phyloP scores from a whole-genome alignment of 352 stramenopile genomes.

The Phytophthora meadii region DNA sequence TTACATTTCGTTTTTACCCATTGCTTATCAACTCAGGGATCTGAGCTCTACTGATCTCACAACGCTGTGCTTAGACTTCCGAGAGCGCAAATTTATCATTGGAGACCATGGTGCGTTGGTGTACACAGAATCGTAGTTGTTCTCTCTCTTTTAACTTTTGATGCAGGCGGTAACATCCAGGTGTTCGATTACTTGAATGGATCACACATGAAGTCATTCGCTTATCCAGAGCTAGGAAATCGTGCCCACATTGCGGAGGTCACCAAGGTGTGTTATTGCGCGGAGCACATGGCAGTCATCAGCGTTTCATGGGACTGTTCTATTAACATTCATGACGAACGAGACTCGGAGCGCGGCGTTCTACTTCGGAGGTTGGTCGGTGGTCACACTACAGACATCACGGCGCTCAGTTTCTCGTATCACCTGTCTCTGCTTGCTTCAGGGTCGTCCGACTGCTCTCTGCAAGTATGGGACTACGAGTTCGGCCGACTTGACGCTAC shows the following conservation, averaged over 20 bases:
- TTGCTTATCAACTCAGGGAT: slow-evolving; percentile 25
- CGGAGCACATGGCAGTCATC: slow-evolving; percentile 88
- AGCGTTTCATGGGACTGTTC: slow-evolving; percentile 82
- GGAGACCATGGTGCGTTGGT: slow-evolving; percentile 68
- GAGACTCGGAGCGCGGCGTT: slow-evolving; percentile 78
- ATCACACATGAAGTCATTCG: slow-evolving; percentile 88
- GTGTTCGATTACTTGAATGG: slow-evolving; percentile 92
- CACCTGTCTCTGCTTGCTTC: slow-evolving; percentile 82
- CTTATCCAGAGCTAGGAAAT: slow-evolving; percentile 69
- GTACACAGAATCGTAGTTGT: background rate
- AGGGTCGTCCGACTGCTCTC: slow-evolving; percentile 67
- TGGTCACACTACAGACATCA: slow-evolving; percentile 83
- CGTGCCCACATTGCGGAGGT: slow-evolving; percentile 80
- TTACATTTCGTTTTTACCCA: background rate
- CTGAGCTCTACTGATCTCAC: slow-evolving; percentile 81
- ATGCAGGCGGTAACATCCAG: slow-evolving; percentile 67
- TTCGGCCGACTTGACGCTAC: slow-evolving; percentile 82
- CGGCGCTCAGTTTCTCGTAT: slow-evolving; percentile 75
- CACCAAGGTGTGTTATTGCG: slow-evolving; percentile 80
- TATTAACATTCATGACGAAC: slow-evolving; percentile 89
- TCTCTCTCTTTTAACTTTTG: background rate
- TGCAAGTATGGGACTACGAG: slow-evolving; percentile 91
- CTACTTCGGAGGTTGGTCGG: slow-evolving; percentile 76
- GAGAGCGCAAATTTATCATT: slow-evolving; percentile 88
- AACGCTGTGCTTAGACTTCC: slow-evolving; percentile 79